phyloP scores from a whole-genome alignment of 1,139 yeast genomes.

The Hemisphaericaspora subhashii region DNA sequence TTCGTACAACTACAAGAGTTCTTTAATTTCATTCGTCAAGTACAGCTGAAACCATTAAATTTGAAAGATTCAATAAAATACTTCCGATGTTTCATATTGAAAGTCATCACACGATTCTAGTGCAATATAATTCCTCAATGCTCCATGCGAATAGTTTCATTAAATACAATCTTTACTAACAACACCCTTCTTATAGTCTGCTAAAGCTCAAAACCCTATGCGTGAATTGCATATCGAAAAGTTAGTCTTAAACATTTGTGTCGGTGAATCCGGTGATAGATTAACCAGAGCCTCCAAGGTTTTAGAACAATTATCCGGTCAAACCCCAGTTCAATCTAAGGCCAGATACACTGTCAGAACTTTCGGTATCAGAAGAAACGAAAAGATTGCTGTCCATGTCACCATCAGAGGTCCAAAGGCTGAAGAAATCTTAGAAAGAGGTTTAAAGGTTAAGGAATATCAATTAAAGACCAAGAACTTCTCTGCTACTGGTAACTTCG shows the following conservation, averaged over 20 bases:
- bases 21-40: neutral
- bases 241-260: slow-evolving; percentile 99
- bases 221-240: slow-evolving; percentile 99
- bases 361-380: slow-evolving; percentile 99
- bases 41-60: neutral
- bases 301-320: slow-evolving; percentile 99
- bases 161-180: slow-evolving; percentile 14
- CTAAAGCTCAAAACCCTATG: slow-evolving; percentile 65
- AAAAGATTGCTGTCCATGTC: slow-evolving; percentile 98
- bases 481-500: slow-evolving; percentile 99
- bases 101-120: neutral
- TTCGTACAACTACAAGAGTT: neutral
- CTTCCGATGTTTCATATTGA: no score
- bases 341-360: slow-evolving; percentile 99
- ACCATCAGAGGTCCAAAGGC: slow-evolving; percentile 99
- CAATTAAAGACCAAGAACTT: slow-evolving; percentile 93
- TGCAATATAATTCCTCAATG: neutral
- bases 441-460: slow-evolving; percentile 99
- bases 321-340: slow-evolving; percentile 99
- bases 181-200: slow-evolving; percentile 20
- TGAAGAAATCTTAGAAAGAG: slow-evolving; percentile 99
- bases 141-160: neutral
- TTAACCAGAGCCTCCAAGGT: slow-evolving; percentile 99
- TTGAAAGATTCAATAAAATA: neutral
- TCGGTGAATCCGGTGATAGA: slow-evolving; percentile 99